Evolutionary conservation across 2,329 filamentous ascomycete species (phyloP), one percentile per base, ranked within the genome.

Genomic region (Setomelanomma holmii): DNA sequence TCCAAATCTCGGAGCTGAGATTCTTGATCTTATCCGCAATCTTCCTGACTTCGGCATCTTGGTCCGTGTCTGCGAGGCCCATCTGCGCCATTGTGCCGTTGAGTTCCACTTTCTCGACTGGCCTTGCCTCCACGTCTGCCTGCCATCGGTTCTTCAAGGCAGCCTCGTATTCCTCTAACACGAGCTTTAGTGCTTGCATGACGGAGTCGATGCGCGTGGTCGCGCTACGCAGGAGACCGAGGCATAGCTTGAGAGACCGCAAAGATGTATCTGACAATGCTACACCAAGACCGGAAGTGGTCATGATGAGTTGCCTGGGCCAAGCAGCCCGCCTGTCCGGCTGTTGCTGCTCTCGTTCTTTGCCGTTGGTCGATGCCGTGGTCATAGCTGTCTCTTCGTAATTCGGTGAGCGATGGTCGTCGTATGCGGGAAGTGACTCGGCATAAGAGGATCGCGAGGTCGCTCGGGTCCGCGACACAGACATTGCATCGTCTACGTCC

Each of bases 191-290:
- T 3, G 88, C 87, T 14, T 83, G 79, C 57, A 96, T 90, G 0
- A 91, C 84, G 41, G 86, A 86, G 40, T 88, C 86, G 50, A 98
- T 86, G 69, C 91, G 90, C 5, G 86, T 86, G 55, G 96, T 96
- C 1, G 91, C 91, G 82, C 88, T 89, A 21, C 87, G 84, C 40
- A 98, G 79, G 82, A 92, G 90, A 20, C 84, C 83, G 1, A 98
- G 79, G 58, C 93, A 97, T 65, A 91, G 93, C 64, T 90, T 91
- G 36, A 99, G 79, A 55, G 89, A 95, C 45, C 87, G 85, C 7
- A 97, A 78, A 19, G 91, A 96, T 67, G 95, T 89, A 16, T 96
- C 89, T 66, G 89, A 96, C 83, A 99, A 91, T 1, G 95, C 92
- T 14, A 96, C 88, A 58, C 92, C 92, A 1, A 98, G 82, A 0